Percentiles rank a stretch among this genome's conserved stretches.
phyloP scores from a whole-genome alignment of 805 yeast species.

The Zygosaccharomyces bisporus region DNA sequence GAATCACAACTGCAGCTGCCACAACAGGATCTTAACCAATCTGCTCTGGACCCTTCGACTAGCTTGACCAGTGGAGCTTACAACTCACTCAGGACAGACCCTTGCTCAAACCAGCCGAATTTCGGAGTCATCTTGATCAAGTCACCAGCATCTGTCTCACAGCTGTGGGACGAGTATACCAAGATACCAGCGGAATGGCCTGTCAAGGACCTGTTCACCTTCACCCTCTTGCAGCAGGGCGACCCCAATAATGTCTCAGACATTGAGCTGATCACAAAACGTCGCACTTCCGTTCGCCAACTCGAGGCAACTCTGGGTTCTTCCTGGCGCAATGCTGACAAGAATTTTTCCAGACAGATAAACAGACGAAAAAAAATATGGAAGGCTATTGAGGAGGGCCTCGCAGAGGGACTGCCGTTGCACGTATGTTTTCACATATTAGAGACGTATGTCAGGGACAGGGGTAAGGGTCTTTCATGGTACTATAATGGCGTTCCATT shows the following conservation, averaged over 20 bases:
- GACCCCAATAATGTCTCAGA: slow-evolving; percentile 12
- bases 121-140: slow-evolving; percentile 31
- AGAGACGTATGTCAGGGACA: slow-evolving; percentile 25
- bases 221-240: slow-evolving; percentile 20
- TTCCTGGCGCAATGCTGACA: slow-evolving; percentile 31
- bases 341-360: slow-evolving; percentile 34
- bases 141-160: slow-evolving; percentile 29
- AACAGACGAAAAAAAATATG: slow-evolving; percentile 34
- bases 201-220: slow-evolving; percentile 23
- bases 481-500: slow-evolving; percentile 34
- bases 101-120: slow-evolving; percentile 25
- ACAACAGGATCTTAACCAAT: neutral
- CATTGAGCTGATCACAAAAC: slow-evolving; percentile 18
- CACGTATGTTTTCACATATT: slow-evolving; percentile 24
- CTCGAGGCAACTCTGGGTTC: slow-evolving; percentile 28
- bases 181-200: slow-evolving; percentile 30
- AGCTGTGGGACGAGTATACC: slow-evolving; percentile 33
- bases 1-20: neutral
- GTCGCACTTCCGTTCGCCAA: slow-evolving; percentile 26
- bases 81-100: slow-evolving; percentile 14
- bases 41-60: slow-evolving; percentile 1
- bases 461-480: slow-evolving; percentile 28
- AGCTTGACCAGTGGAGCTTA: neutral
- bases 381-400: slow-evolving; percentile 31
- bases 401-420: slow-evolving; percentile 24